A percentile compares a stretch with the other conserved stretches of the same genome.
Conservation (phyloP, 1,284 basidiomycete species). For the Trametes pubescens region DNA sequence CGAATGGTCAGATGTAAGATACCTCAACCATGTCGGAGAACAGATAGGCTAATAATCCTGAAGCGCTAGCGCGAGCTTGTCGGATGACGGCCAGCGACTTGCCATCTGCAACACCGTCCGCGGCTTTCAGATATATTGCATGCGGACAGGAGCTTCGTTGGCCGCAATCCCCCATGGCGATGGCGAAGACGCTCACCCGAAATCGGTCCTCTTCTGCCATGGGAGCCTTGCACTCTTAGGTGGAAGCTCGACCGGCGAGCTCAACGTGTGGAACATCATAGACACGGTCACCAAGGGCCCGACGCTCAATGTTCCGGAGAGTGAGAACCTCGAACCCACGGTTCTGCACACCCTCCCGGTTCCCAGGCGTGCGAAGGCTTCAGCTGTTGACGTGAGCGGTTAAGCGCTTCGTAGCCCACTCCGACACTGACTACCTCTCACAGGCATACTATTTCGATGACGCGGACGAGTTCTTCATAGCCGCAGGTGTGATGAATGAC, state of each 20-base stretch:
- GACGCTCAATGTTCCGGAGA: background rate
- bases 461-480: slow-evolving; percentile 5
- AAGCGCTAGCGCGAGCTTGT: background rate
- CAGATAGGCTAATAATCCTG: no score
- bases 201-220: background rate
- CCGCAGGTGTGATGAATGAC: slow-evolving; percentile 6
- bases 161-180: background rate
- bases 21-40: background rate
- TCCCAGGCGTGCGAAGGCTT: background rate
- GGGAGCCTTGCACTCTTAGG: slow-evolving; percentile 6
- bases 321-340: background rate
- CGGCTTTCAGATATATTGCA: background rate
- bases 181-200: background rate
- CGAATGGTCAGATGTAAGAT: background rate
- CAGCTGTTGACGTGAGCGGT: background rate
- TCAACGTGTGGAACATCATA: background rate
- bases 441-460: background rate
- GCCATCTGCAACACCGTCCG: background rate
- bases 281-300: background rate
- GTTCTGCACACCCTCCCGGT: background rate
- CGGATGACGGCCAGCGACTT: background rate
- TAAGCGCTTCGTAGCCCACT: background rate
- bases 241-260: slow-evolving; percentile 1
- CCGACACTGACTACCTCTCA: background rate
- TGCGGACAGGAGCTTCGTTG: background rate